A percentile compares a stretch with the other conserved stretches of the same genome.
Conservation (phyloP, 805 yeast genomes). For the Candida insectalens region DNA sequence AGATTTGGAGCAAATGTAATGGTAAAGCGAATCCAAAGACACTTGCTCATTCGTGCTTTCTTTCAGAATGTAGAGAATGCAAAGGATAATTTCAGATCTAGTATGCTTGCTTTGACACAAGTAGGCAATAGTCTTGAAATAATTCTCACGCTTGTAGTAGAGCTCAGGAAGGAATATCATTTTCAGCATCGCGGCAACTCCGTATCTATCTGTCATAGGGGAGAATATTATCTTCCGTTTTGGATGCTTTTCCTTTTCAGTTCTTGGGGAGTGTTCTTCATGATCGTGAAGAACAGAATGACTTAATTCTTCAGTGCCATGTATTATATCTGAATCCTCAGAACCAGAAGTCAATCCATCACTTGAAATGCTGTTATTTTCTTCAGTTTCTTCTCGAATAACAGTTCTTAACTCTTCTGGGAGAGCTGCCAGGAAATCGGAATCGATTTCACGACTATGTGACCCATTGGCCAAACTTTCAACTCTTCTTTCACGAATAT, state of each 20-base stretch:
- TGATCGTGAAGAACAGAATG: conserved; percentile 3
- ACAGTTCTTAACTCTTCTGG: conserved; percentile 37
- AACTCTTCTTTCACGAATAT: conserved; percentile 64
- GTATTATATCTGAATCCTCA: conserved; percentile 5
- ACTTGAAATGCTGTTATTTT: conserved; percentile 6
- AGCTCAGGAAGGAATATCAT: conserved; percentile 67
- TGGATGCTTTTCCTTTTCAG: conserved; percentile 1
- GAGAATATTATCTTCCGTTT: conserved; percentile 38
- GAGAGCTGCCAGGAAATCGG: conserved; percentile 70
- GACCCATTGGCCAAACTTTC: conserved; percentile 34
- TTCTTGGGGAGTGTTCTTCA: neutral
- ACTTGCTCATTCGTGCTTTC: conserved; percentile 63
- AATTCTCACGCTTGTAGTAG: conserved; percentile 47
- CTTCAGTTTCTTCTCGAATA: conserved; percentile 23
- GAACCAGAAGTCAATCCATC: conserved; percentile 16
- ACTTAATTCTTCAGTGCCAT: conserved; percentile 3
- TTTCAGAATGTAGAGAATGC: conserved; percentile 57
- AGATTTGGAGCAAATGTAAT: conserved; percentile 45
- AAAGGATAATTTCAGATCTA: conserved; percentile 61
- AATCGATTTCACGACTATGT: conserved; percentile 58
- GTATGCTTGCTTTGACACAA: conserved; percentile 73
- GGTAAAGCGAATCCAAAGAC: conserved; percentile 52
- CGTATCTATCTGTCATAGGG: conserved; percentile 66
- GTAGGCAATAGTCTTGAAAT: conserved; percentile 56
- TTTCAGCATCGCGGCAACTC: conserved; percentile 64